Evolutionary conservation across 78 protist species (phyloP).

Genomic region (Dictyostelium firmibasis): DNA sequence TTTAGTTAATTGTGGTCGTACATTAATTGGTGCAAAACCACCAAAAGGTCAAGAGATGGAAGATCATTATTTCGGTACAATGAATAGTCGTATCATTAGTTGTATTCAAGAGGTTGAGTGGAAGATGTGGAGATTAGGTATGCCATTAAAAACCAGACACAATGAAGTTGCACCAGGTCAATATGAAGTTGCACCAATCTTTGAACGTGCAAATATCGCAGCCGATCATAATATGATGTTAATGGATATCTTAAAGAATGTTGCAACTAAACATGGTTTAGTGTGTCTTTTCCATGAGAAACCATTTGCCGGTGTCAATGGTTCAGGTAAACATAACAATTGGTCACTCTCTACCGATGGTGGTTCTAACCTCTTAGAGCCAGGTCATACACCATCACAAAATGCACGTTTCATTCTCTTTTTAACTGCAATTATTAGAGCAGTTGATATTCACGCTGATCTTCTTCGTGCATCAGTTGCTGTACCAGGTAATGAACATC

Average conservation of each 20-base stretch:
- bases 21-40: conserved; percentile 87
- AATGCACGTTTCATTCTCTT: conserved; percentile 80
- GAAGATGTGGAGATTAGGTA: conserved; percentile 90
- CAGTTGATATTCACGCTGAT: conserved; percentile 88
- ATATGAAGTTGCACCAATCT: conserved; percentile 95
- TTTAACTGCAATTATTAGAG: conserved; percentile 80
- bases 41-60: conserved; percentile 93
- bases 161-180: conserved; percentile 97
- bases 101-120: conserved; percentile 86
- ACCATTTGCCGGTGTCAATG: conserved; percentile 95
- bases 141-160: conserved; percentile 92
- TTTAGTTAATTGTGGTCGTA: conserved; percentile 87
- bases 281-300: conserved; percentile 93
- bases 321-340: conserved; percentile 97
- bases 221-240: conserved; percentile 92
- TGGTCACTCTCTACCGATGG: conserved; percentile 78
- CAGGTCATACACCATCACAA: conserved; percentile 71
- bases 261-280: conserved; percentile 84
- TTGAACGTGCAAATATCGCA: conserved; percentile 84
- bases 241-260: conserved; percentile 87
- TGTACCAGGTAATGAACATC: conserved; percentile 93
- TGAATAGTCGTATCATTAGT: conserved; percentile 80
- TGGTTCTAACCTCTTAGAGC: conserved; percentile 87
- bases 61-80: conserved; percentile 94
- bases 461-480: conserved; percentile 86